Conservation (phyloP, 352 stramenopile genomes). For the Pythium rhizo-oryzae region DNA sequence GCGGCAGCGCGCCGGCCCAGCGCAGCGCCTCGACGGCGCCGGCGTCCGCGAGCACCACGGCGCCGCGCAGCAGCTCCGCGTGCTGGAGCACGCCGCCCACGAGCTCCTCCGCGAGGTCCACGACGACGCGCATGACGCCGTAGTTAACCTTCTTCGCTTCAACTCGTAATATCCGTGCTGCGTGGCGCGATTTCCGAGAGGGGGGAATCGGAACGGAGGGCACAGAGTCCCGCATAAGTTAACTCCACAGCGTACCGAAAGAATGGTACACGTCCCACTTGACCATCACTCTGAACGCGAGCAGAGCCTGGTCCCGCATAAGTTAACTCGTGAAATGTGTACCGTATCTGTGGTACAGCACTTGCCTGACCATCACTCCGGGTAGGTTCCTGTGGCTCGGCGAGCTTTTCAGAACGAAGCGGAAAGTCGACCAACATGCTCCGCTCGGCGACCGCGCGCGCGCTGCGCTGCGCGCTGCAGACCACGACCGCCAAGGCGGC, state of each 20-base stretch:
- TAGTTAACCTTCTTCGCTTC: not conserved
- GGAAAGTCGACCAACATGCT: conserved; percentile 8
- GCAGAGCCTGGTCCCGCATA: not conserved
- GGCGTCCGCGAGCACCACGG: conserved; percentile 51
- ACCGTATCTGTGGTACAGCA: conserved; percentile 1
- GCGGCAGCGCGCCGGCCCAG: conserved; percentile 63
- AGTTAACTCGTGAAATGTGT: not conserved
- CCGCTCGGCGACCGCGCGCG: conserved; percentile 8
- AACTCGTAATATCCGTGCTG: not conserved
- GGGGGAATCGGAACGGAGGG: not conserved
- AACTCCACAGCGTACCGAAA: not conserved
- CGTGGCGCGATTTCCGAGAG: conserved; percentile 9
- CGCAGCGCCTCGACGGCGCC: conserved; percentile 65
- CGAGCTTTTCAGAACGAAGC: conserved; percentile 1
- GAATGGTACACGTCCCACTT: not conserved
- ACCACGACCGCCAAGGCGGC: not conserved
- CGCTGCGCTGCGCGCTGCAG: conserved; percentile 10
- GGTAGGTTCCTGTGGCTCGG: conserved; percentile 1
- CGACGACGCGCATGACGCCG: conserved; percentile 14
- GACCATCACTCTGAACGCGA: conserved; percentile 7
- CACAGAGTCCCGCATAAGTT: conserved; percentile 7
- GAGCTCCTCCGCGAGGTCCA: conserved; percentile 67
- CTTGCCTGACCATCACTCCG: conserved; percentile 1
- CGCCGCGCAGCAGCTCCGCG: conserved; percentile 55
- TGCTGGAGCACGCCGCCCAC: conserved; percentile 53